Conservation (phyloP, 371 early-diverging fungal species). For the Mucor plumbeus region DNA sequence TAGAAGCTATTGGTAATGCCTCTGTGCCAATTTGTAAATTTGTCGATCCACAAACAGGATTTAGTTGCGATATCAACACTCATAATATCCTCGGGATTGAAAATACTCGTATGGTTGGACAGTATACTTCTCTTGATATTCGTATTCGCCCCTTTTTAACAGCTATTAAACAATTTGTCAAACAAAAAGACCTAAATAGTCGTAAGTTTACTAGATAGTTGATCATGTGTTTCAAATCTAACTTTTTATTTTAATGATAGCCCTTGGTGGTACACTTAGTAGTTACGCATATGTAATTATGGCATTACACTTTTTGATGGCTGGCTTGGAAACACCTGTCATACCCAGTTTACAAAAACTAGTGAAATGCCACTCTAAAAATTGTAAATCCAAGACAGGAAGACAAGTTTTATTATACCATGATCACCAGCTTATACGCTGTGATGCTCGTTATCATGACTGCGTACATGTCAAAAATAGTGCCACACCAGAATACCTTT, state of each 20-base stretch:
- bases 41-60: conserved; percentile 57
- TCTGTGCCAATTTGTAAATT: conserved; percentile 76
- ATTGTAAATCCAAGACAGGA: conserved; percentile 12
- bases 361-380: background rate
- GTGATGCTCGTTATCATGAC: conserved; percentile 30
- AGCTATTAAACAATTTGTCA: conserved; percentile 64
- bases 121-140: conserved; percentile 55
- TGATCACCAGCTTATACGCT: conserved; percentile 4
- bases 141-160: conserved; percentile 62
- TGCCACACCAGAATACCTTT: background rate
- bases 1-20: conserved; percentile 35
- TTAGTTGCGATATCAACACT: conserved; percentile 63
- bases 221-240: no score
- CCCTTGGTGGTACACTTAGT: conserved; percentile 31
- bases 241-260: background rate
- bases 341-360: conserved; percentile 29
- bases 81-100: conserved; percentile 62
- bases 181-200: conserved; percentile 57
- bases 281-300: conserved; percentile 39
- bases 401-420: conserved; percentile 3
- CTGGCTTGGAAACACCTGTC: conserved; percentile 10
- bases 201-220: conserved; percentile 20
- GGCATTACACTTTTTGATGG: conserved; percentile 33
- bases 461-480: conserved; percentile 15
- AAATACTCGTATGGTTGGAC: conserved; percentile 63